Base-by-base conservation (phyloP, 2,329 filamentous ascomycete species). In the Fusarium paranaense region DNA sequence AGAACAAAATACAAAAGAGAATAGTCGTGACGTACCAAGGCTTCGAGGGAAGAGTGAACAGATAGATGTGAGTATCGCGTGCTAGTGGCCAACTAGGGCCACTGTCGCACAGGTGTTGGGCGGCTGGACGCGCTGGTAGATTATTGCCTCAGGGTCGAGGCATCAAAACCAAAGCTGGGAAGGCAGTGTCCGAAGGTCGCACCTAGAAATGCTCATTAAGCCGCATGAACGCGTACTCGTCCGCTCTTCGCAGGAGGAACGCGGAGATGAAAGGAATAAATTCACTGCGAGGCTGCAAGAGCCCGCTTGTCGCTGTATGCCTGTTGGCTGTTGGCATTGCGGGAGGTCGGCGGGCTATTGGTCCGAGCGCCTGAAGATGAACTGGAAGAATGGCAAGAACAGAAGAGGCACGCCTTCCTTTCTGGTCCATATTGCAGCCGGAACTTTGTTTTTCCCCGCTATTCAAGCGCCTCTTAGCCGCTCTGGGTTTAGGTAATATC, bases 271-370 rank as follows among this genome's bases (percentile, higher is more conserved):
- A 62, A 66, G 61, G 62, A 65, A 64, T 20, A 69, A 62, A 68
- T 66, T 40, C 67, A 71, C 71, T 64, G 71, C 67, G 69, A 73
- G 74, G 72, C 66, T 75, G 72, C 64, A 42, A 65, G 59, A 52
- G 37, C 38, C n/a, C 50, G 60, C 50, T 16, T 67, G 66, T 35
- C 63, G 67, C 60, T 58, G 42, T 58, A 47, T 33, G 59, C 30
- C 58, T 57, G 70, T 67, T 62, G 50, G 63, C 61, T 60, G 62
- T 58, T 62, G 42, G 56, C 70, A 66, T 76, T 74, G 64, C 45
- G 32, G 57, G 70, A 70, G 62, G 70, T 56, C 62, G 67, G 70
- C 65, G 57, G 63, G 58, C 71, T 60, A 77, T 78, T 78, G 76
- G 76, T 56, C 68, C 62, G 52, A 68, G 58, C 66, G 67, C 60